Evolutionary conservation across 805 yeast genomes (phyloP), one percentile per base, ranked within the genome.

Genomic region (Lipomyces japonicus): DNA sequence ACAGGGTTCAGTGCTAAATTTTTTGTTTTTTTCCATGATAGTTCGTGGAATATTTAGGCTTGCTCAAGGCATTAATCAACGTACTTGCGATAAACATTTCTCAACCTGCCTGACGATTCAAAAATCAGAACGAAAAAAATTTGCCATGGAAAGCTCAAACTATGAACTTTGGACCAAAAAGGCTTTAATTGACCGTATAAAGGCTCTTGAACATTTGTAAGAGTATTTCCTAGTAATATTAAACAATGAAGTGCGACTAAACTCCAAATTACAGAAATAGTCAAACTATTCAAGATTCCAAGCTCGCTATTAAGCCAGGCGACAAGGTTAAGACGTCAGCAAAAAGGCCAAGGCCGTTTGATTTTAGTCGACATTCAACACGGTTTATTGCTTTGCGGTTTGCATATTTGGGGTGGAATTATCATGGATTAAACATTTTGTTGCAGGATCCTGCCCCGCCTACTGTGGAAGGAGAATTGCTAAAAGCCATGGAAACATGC

Each of bases 321-420:
- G n/a, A n/a, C 36, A 38, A 57, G 51, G 26, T 39, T 42, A 35
- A 46, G 44, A 44, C 48, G 31, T 25, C 24, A n/a, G n/a, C 37
- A 40, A 30, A 28, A 46, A 36, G 22, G 39, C 31, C n/a, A 40
- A 47, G 41, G 50, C n/a, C 48, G 22, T 40, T 51, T 43, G 48
- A 46, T n/a, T 26, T 34, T 25, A 45, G 44, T 2, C 42, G 54
- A 19, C 51, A 47, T 30, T 39, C 56, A 9, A 79, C 80, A 1
- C 72, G 98, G 48, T 79, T 78, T 53, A 76, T 93, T 12, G 97
- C 95, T 0, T 63, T 93, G 26, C 72, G 78, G 54, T 93, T 93
- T 69, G 84, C 96, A 0, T 93, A 93, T 65, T 63, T 86, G 42
- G 98, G 98, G 1, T 91, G 97, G 97, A 78, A 84, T 62, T 93